Percentiles rank a stretch among this genome's conserved stretches.
Evolutionary conservation across 164 flowering plant species (phyloP).

Genomic region (Berberis thunbergii): DNA sequence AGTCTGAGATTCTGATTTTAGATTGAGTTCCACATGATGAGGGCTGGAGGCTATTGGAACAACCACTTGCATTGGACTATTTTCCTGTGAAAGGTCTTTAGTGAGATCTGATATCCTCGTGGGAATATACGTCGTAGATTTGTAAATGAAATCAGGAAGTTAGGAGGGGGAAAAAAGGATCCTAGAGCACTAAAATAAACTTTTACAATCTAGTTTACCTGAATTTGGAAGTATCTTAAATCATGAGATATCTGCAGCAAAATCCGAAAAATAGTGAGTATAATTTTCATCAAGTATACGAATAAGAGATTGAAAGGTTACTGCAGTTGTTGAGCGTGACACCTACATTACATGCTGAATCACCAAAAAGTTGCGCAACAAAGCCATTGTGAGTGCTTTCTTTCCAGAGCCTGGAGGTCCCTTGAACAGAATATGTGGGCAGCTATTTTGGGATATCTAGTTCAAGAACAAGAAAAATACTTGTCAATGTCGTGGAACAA

Average conservation of each 20-base stretch:
- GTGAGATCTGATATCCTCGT: not conserved
- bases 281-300: no score
- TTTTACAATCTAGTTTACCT: constrained; percentile 24
- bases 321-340: not conserved
- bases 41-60: constrained; percentile 58
- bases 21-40: constrained; percentile 65
- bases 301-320: not conserved
- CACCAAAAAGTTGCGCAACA: constrained; percentile 54
- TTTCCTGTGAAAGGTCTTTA: constrained; percentile 34
- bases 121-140: not conserved
- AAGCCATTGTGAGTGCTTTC: constrained; percentile 52
- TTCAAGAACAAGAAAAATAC: not conserved
- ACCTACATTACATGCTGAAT: constrained; percentile 49
- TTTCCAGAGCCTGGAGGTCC: constrained; percentile 71
- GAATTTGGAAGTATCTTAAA: constrained; percentile 37
- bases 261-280: not conserved
- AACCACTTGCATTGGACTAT: constrained; percentile 33
- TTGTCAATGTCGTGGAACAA: not conserved
- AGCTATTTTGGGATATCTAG: constrained; percentile 33
- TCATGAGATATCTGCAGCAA: constrained; percentile 49
- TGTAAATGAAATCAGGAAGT: no score
- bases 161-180: no score
- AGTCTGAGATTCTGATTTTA: constrained; percentile 33
- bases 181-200: no score
- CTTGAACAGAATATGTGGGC: constrained; percentile 60